A percentile compares a stretch with the other conserved stretches of the same genome.
phyloP scores from a whole-genome alignment of 176 grass and related monocot species.

The Triticum dicoccoides region DNA sequence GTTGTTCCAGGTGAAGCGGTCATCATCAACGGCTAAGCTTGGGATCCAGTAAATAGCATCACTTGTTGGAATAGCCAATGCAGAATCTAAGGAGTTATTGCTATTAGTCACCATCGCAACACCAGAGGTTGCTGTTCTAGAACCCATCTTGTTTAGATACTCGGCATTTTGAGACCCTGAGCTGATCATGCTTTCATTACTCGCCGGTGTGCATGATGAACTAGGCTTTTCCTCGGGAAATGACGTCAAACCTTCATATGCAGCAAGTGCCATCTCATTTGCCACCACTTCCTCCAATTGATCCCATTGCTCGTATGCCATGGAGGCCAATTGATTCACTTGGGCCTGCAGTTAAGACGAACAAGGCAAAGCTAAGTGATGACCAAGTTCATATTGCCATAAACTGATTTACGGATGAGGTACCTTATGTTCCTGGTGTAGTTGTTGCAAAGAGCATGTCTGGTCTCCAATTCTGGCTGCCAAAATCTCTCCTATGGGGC shows the following conservation, averaged over 20 bases:
- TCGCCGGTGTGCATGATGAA: constrained; percentile 10
- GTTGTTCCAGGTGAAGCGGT: constrained; percentile 30
- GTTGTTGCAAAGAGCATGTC: neutral
- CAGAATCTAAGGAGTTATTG: constrained; percentile 2
- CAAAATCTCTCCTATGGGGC: constrained; percentile 27
- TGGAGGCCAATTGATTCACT: constrained; percentile 17
- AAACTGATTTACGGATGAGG: neutral
- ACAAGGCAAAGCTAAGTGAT: neutral
- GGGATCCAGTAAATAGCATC: constrained; percentile 28
- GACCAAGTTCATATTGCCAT: neutral
- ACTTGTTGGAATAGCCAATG: neutral
- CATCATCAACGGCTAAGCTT: neutral
- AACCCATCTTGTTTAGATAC: constrained; percentile 24
- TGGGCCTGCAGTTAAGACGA: constrained; percentile 11
- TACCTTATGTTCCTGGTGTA: constrained; percentile 31
- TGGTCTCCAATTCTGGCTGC: neutral
- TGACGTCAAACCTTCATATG: neutral
- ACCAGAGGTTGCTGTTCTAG: constrained; percentile 31
- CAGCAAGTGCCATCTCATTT: neutral
- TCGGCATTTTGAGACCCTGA: constrained; percentile 22
- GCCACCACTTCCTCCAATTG: constrained; percentile 25
- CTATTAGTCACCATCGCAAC: neutral
- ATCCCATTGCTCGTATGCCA: constrained; percentile 35
- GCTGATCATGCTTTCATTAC: constrained; percentile 44
- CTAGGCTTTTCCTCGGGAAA: neutral